A percentile compares a stretch with the other conserved stretches of the same genome.
These are phyloP conservation scores for Phytophthora sojae DNA, from an alignment of 352 stramenopile genomes.

Conservation along the genomic window DNA sequence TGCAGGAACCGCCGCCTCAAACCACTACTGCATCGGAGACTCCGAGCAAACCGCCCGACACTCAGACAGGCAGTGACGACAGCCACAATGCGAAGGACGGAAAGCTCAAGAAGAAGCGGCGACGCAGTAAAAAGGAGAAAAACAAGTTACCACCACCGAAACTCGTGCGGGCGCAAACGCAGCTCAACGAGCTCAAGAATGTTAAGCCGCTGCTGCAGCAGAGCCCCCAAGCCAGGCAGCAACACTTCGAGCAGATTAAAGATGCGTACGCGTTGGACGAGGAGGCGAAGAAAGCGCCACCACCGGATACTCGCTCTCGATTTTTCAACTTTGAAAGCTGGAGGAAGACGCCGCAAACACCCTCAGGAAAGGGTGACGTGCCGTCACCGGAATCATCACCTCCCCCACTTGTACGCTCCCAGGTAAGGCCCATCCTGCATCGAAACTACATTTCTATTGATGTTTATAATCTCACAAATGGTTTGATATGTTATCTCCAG, in stretches of 20 bases:
- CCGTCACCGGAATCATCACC: neutral
- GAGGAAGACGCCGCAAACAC: conserved; percentile 20
- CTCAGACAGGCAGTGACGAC: conserved; percentile 4
- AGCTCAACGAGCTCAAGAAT: conserved; percentile 56
- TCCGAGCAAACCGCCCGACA: neutral
- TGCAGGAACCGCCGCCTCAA: neutral
- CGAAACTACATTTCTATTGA: neutral
- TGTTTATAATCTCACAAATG: neutral
- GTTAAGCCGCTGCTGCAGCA: conserved; percentile 28
- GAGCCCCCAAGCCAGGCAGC: conserved; percentile 25
- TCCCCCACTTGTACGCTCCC: conserved; percentile 3
- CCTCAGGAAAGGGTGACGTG: conserved; percentile 13
- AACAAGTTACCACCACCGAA: conserved; percentile 17
- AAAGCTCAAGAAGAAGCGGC: conserved; percentile 47
- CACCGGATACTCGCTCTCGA: conserved; percentile 6
- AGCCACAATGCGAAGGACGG: conserved; percentile 10
- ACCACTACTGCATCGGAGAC: neutral
- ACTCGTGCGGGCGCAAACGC: conserved; percentile 22
- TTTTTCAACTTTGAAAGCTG: conserved; percentile 41
- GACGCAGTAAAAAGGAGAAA: conserved; percentile 46
- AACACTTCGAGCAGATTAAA: conserved; percentile 67
- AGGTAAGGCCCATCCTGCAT: conserved; percentile 15
- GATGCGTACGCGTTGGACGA: conserved; percentile 54
- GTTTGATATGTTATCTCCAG: neutral
- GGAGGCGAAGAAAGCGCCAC: conserved; percentile 33